Percentiles rank a stretch among this genome's conserved stretches.
Conservation (phyloP, 169 alveolate species). For the Besnoitia besnoiti region DNA sequence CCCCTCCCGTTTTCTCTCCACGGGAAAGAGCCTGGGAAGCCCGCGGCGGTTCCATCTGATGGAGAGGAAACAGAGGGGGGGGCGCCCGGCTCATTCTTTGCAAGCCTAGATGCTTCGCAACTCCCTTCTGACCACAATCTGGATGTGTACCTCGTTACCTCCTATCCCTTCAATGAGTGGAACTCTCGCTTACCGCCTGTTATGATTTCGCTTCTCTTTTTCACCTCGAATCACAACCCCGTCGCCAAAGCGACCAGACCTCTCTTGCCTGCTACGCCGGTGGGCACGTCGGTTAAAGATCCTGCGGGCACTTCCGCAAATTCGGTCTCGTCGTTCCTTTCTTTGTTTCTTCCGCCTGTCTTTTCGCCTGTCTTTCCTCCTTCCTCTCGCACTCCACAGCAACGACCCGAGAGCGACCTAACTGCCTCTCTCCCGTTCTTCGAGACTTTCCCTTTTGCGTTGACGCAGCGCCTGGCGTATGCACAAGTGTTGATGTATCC, state of each 20-base stretch:
- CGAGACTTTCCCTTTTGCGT: slow-evolving; percentile 5
- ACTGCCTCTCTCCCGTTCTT: background rate
- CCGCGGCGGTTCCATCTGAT: background rate
- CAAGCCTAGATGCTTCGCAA: background rate
- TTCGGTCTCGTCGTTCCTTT: background rate
- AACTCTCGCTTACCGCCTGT: background rate
- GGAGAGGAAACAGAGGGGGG: background rate
- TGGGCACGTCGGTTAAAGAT: background rate
- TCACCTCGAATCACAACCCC: background rate
- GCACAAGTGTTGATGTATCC: slow-evolving; percentile 55
- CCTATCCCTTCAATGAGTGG: background rate
- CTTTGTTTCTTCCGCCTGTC: background rate
- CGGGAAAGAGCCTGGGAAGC: background rate
- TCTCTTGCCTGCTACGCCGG: background rate
- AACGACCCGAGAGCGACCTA: background rate
- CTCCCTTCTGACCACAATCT: slow-evolving; percentile 26
- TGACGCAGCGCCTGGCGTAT: background rate
- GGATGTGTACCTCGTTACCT: background rate
- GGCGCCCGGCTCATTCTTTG: slow-evolving; percentile 23
- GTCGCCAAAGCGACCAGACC: slow-evolving; percentile 41
- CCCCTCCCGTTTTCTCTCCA: slow-evolving; percentile 25
- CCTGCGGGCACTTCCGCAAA: background rate
- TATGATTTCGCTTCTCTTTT: slow-evolving; percentile 44
- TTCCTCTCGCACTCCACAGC: background rate
- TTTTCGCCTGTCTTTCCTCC: background rate